These are phyloP conservation scores for Aspergillus biplanus DNA, from an alignment of 495 filamentous ascomycete genomes.

Conservation along the genomic window DNA sequence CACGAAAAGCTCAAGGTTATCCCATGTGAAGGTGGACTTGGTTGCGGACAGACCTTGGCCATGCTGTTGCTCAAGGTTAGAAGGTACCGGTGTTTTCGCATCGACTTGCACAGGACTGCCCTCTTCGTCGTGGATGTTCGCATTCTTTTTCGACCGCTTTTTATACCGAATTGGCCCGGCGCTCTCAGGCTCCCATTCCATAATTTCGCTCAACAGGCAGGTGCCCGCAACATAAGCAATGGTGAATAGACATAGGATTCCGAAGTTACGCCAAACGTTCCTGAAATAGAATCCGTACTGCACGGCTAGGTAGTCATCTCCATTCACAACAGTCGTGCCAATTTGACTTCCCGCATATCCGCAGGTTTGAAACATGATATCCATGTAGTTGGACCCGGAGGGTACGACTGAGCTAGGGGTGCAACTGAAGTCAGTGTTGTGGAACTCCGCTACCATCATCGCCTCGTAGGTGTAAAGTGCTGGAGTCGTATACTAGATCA, in stretches of 20 bases:
- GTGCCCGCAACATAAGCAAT: slow-evolving; percentile 56
- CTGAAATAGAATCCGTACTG: slow-evolving; percentile 58
- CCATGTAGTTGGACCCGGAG: slow-evolving; percentile 56
- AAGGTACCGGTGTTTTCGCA: slow-evolving; percentile 23
- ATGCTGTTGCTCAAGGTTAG: slow-evolving; percentile 19
- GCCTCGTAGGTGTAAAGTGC: slow-evolving; percentile 71
- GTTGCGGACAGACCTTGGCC: slow-evolving; percentile 49
- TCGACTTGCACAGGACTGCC: slow-evolving; percentile 32
- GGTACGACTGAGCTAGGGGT: slow-evolving; percentile 59
- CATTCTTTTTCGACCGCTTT: slow-evolving; percentile 54
- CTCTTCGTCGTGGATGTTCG: slow-evolving; percentile 52
- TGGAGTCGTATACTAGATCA: slow-evolving; percentile 59
- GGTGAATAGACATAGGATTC: slow-evolving; percentile 65
- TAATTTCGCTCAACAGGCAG: slow-evolving; percentile 62
- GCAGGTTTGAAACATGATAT: slow-evolving; percentile 61
- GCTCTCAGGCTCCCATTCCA: slow-evolving; percentile 61
- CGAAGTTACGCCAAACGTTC: slow-evolving; percentile 69
- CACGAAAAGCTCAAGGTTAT: slow-evolving; percentile 61
- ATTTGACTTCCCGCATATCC: slow-evolving; percentile 53
- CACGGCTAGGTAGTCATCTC: slow-evolving; percentile 53
- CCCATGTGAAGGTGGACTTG: slow-evolving; percentile 54
- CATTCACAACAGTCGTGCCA: slow-evolving; percentile 53
- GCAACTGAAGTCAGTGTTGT: slow-evolving; percentile 46
- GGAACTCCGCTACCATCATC: slow-evolving; percentile 60
- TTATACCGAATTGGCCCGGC: slow-evolving; percentile 62